Evolutionary conservation across 2,329 filamentous ascomycete genomes (phyloP), one percentile per base, ranked within the genome.

Genomic region (Boeremia exigua): DNA sequence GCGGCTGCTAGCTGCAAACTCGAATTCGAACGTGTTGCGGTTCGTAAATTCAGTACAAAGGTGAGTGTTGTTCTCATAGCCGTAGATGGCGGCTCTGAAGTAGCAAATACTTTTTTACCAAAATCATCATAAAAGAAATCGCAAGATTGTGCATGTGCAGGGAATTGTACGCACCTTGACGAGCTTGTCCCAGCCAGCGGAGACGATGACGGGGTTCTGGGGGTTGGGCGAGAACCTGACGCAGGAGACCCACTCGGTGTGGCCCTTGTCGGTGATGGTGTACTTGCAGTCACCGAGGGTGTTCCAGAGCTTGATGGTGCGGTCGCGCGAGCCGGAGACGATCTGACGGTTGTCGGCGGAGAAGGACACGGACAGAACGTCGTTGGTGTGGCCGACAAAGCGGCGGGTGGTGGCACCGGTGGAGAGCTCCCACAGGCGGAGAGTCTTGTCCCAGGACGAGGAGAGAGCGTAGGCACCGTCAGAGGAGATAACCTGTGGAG

Each of bases 281-380:
- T 88, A 99, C 88, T 99, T 99, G 93, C 95, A 99, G 88, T 99
- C 95, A 83, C 95, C 95, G 70, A 99, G 92, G 75, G 95, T 99
- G 88, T 99, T 99, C 95, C 95, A 99, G 76, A 99, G 89, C 91
- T 98, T 99, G 88, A 99, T 98, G 78, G 91, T 92, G 80, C 92
- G 90, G 86, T 99, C 95, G 81, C 95, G 93, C 67, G 95, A 98
- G 71, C 93, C 95, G 70, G 95, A 98, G 76, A 98, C 95, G 82
- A 99, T 98, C 87, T 98, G 95, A 79, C 95, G 91, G 91, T 98
- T 98, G 87, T 99, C 95, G 88, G 95, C 95, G 75, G 95, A 98
- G 91, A 99, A 99, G 73, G 93, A 97, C 80, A 99, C 95, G 80
- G 94, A 98, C 79, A 98, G 92, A 75, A 99, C 94, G 78, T 98